Evolutionary conservation across 2,329 filamentous ascomycete genomes (phyloP), one percentile per base, ranked within the genome.

Genomic region (Botrytis sinoallii): DNA sequence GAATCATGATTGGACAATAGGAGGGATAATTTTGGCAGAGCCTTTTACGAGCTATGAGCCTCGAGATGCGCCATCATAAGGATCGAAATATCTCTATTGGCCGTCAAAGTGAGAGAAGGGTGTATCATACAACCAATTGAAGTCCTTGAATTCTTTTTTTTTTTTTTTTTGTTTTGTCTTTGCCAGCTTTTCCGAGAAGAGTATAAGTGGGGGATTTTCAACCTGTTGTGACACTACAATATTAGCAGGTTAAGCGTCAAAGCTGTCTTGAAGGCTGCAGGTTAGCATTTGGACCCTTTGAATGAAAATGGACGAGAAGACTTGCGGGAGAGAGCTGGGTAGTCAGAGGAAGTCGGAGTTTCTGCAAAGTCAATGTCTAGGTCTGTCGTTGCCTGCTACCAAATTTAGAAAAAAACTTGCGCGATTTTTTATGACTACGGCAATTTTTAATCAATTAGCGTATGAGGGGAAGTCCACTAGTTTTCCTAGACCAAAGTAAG

Each of bases 61-160:
- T 73, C 64, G 32, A 70, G 64, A 63, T 70, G 66, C 46, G 46
- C 46, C 71, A 70, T 65, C n/a, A 40, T 20, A 66, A 71, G 32
- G 46, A 48, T 38, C 29, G 38, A 22, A 67, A 59, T 60, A 65
- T 46, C 25, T 57, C 44, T 61, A 64, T 22, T 35, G 29, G 46
- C n/a, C 52, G 16, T 32, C 1, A 55, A 48, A 42, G 29, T 14
- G 48, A 32, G 32, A 59, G 57, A 32, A 48, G 8, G 35, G 57
- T 40, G 57, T 44, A 64, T n/a, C 18, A 25, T 3, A 29, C 3
- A n/a, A 25, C 66, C 60, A 65, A 70, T 64, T 7, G 35, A 18
- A 73, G n/a, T 20, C 4, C 12, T 9, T n/a, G 18, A 20, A 14
- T 12, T 66, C 8, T 18, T 8, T 57, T 57, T 57, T 18, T 20